These are phyloP conservation scores for Fusarium beomiforme DNA, from an alignment of 2,329 filamentous ascomycete species.

Conservation along the genomic window DNA sequence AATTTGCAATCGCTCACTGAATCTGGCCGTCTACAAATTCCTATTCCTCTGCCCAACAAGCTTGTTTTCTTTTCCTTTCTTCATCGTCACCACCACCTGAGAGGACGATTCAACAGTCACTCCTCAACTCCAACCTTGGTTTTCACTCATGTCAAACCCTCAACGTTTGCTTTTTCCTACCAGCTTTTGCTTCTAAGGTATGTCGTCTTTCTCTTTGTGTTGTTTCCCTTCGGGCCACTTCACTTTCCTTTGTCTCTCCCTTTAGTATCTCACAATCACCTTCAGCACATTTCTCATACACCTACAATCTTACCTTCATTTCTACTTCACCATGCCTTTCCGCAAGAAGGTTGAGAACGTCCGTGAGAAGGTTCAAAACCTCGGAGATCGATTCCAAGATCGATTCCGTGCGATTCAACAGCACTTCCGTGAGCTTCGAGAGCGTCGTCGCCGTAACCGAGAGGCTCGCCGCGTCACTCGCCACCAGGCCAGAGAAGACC, in stretches of 20 bases:
- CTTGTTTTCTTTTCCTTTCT: background rate
- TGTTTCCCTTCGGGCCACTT: background rate
- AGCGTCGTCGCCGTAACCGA: too few relatives aligned
- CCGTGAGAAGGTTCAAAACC: too few relatives aligned
- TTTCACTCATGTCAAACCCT: background rate
- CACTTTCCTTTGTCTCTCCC: background rate
- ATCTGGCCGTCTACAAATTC: conserved; percentile 9
- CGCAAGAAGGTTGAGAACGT: too few relatives aligned
- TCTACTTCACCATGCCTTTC: too few relatives aligned
- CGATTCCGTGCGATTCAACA: too few relatives aligned
- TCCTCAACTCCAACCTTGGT: background rate
- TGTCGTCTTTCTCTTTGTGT: background rate
- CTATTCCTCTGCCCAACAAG: background rate
- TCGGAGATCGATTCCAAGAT: too few relatives aligned
- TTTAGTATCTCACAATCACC: conserved; percentile 1
- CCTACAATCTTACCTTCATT: background rate
- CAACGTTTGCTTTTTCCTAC: background rate
- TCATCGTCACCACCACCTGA: background rate
- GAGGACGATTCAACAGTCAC: background rate
- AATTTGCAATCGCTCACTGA: conserved; percentile 1
- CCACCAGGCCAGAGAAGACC: too few relatives aligned
- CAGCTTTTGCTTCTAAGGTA: background rate
- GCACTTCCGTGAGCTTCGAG: too few relatives aligned
- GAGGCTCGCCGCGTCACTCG: too few relatives aligned
- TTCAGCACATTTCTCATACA: background rate